Percentiles rank a stretch among this genome's conserved stretches.
Conservation (phyloP, 371 early-diverging fungal species). For the Thermomucor indicae-seudaticae region DNA sequence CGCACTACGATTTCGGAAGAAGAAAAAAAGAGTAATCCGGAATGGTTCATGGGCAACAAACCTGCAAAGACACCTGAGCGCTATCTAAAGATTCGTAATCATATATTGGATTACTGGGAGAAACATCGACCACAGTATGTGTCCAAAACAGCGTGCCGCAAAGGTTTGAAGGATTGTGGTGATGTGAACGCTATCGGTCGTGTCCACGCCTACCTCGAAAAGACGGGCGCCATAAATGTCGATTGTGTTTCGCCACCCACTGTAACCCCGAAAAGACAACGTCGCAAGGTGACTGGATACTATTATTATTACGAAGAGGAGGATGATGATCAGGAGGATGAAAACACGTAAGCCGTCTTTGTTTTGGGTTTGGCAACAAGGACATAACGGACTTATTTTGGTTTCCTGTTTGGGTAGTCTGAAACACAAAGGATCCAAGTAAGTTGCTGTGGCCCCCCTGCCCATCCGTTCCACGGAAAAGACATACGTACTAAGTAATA, state of each 20-base stretch:
- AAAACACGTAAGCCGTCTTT: background rate
- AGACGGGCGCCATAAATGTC: slow-evolving; percentile 73
- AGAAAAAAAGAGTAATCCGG: slow-evolving; percentile 63
- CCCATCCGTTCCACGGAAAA: no score
- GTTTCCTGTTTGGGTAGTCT: no score
- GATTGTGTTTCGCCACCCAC: no score
- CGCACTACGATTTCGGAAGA: slow-evolving; percentile 40
- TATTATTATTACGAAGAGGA: slow-evolving; percentile 1
- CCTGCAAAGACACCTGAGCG: slow-evolving; percentile 82
- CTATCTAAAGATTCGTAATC: slow-evolving; percentile 81
- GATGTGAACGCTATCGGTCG: slow-evolving; percentile 92
- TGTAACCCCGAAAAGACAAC: no score
- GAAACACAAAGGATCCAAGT: no score
- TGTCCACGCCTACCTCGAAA: slow-evolving; percentile 81
- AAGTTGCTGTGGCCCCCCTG: no score
- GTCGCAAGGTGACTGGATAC: background rate
- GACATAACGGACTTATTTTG: no score
- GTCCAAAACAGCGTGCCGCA: slow-evolving; percentile 59
- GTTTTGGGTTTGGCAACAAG: background rate
- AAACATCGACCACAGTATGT: slow-evolving; percentile 61
- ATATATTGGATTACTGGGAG: slow-evolving; percentile 77
- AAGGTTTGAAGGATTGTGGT: slow-evolving; percentile 60
- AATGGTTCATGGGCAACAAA: slow-evolving; percentile 69
- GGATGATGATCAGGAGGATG: background rate
- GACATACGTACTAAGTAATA: no score